Percentiles rank a stretch among this genome's conserved stretches.
Evolutionary conservation across 768 basidiomycete genomes (phyloP).

Genomic region (Suillus decipiens): DNA sequence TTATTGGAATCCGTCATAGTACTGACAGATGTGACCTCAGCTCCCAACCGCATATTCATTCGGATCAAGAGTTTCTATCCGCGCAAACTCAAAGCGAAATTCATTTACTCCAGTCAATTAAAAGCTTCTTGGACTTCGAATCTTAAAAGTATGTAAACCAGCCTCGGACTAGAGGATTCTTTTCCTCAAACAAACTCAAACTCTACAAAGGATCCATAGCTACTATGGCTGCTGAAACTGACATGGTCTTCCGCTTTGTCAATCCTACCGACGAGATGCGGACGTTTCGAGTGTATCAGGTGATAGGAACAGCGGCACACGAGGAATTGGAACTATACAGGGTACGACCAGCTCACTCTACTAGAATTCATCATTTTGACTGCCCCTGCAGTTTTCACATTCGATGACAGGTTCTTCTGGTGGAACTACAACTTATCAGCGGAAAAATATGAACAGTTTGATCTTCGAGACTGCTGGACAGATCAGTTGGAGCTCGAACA

Average conservation of each 20-base stretch:
- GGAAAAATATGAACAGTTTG: conserved; percentile 45
- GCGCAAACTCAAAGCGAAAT: conserved; percentile 11
- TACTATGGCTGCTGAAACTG: conserved; percentile 34
- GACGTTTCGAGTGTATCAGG: conserved; percentile 43
- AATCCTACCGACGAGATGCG: conserved; percentile 43
- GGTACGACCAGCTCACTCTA: conserved; percentile 24
- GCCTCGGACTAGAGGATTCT: not conserved
- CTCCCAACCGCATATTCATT: not conserved
- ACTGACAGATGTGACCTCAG: conserved; percentile 4
- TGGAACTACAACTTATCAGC: conserved; percentile 49
- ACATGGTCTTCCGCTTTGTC: conserved; percentile 41
- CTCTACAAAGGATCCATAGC: not conserved
- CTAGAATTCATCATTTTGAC: not conserved
- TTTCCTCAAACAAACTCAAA: not conserved
- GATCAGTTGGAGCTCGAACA: conserved; percentile 51
- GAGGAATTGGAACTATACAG: conserved; percentile 45
- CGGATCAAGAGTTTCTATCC: conserved; percentile 5
- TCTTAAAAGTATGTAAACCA: conserved; percentile 1
- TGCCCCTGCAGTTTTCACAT: conserved; percentile 40
- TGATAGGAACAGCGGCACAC: conserved; percentile 26
- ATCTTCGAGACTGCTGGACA: conserved; percentile 54
- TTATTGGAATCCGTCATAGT: not conserved
- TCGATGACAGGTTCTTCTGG: conserved; percentile 43
- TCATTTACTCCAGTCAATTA: not conserved
- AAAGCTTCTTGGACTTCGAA: conserved; percentile 2